Base-by-base conservation (phyloP, 2,329 filamentous ascomycete species). In the Aspergillus fischeri region DNA sequence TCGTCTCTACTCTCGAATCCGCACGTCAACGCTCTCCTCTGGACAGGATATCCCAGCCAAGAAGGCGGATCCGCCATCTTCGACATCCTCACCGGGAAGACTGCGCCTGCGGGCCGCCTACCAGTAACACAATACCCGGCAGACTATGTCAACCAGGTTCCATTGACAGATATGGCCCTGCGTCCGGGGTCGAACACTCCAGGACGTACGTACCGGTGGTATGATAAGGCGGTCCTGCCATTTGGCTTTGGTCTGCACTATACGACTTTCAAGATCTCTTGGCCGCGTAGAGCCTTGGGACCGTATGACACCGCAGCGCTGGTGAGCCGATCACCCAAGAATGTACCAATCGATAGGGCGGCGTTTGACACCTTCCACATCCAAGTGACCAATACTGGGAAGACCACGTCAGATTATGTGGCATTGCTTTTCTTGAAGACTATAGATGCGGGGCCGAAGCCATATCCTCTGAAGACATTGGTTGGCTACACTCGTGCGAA, bases 171-270 rank as follows among this genome's bases (percentile, higher is more conserved):
- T 59, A 70, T 73, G 66, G 63, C 59, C 29, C 65, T 76, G 21
- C 66, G 70, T 20, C 69, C 73, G 0, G 68, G 59, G 4, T 10
- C 47, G 14, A 28, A 25, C 25, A 67, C 61, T 27, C 74, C 73
- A 3, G 75, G 74, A 1, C 64, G 73, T 14, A 77, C 74, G 6
- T 77, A 76, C 60, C 68, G 70, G 53, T 77, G 73, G 73, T 76
- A 74, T 59, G 59, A 67, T n/a, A 55, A 72, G 9, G 55, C 66
- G 1, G 71, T 75, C 4, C 52, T 73, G 8, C 66, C 69, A 2
- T 77, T 76, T 60, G 75, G 75, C 7, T 72, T 68, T 52, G 74
- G 74, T 0, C 56, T 77, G 41, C 73, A 75, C 61, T 77, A 77
- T 60, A 76, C 74, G 14, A 71, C 65, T 28, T 76, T 76, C 62